Percentiles rank a stretch among this genome's conserved stretches.
These are phyloP conservation scores for Saturnispora hagleri DNA, from an alignment of 805 yeast species.

Conservation along the genomic window DNA sequence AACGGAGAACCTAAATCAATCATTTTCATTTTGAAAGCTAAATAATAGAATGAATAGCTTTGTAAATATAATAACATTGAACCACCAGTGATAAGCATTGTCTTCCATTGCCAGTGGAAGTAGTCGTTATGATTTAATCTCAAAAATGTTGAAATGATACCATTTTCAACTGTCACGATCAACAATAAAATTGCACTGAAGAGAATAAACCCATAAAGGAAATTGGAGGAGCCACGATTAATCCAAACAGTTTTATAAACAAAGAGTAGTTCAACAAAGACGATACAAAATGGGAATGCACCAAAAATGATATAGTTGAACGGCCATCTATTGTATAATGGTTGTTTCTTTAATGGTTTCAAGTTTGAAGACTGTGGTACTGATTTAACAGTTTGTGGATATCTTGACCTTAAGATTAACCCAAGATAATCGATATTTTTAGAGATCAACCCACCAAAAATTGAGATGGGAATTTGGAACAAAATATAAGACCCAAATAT, in stretches of 20 bases:
- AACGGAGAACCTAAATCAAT: conserved; percentile 59
- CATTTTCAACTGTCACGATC: conserved; percentile 59
- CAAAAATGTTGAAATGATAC: conserved; percentile 59
- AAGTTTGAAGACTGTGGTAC: not conserved
- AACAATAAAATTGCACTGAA: conserved; percentile 50
- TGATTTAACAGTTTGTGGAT: conserved; percentile 18
- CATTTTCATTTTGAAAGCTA: conserved; percentile 45
- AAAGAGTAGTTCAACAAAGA: conserved; percentile 69
- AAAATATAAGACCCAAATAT: conserved; percentile 51
- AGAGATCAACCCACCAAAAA: conserved; percentile 57
- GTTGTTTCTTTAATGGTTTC: conserved; percentile 20
- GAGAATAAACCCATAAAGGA: conserved; percentile 56
- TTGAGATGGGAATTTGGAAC: conserved; percentile 65
- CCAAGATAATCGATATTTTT: conserved; percentile 18
- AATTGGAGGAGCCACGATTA: conserved; percentile 56
- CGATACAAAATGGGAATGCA: conserved; percentile 65
- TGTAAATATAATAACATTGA: conserved; percentile 67
- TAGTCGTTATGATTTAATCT: conserved; percentile 42
- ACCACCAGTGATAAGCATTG: conserved; percentile 58
- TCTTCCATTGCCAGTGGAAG: conserved; percentile 76
- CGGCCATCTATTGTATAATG: conserved; percentile 25
- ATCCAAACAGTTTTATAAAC: conserved; percentile 72
- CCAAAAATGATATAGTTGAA: conserved; percentile 48
- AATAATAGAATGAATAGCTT: conserved; percentile 59
- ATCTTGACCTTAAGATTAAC: conserved; percentile 13